Evolutionary conservation across 192 early-diverging fungal species (phyloP), one percentile per base, ranked within the genome.

Genomic region (Umbelopsis vinacea): DNA sequence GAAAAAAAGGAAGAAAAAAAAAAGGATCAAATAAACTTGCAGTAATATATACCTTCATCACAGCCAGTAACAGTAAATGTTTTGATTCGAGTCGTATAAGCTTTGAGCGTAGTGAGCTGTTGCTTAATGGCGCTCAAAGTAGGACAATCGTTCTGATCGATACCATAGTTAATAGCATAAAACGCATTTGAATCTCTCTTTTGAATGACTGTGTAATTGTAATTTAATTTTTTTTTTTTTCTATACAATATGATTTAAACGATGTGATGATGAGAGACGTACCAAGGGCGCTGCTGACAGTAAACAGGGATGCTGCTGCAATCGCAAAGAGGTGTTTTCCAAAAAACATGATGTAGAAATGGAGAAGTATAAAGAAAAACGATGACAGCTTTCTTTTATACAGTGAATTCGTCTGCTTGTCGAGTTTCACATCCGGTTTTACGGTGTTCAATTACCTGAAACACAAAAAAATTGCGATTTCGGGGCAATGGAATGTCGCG

Each of bases 121-220:
- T 70, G 70, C 24, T 79, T 79, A 50, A 87, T 81, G 5, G 80
- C 71, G 24, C 85, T 77, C 17, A 87, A 74, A 7, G 75, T 83
- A 15, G 85, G 87, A 68, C 88, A 89, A 9, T 78, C 75, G 50
- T 80, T 79, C 15, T 70, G 79, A 72, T 87, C 79, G 57, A 85
- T 79, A 66, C 87, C 87, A 69, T 86, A 89, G 29, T 84, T 81
- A 21, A 89, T 45, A 0, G 82, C 88, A 68, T 83, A 78, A 68
- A 89, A 79, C 12, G 38, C 19, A 52, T 54, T 33, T n/a, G 48
- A 12, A 33, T 43, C 57, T n/a, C 57, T 29, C 57, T 35, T 63
- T 12, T 63, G 29, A 19, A 63, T 29, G 7, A 26, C 57, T 63
- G 29, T 29, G 3, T 33, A 11, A 17, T 4, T 11, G n/a, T 50